Conservation (phyloP, 352 stramenopile genomes). For the Phytophthora constricta region DNA sequence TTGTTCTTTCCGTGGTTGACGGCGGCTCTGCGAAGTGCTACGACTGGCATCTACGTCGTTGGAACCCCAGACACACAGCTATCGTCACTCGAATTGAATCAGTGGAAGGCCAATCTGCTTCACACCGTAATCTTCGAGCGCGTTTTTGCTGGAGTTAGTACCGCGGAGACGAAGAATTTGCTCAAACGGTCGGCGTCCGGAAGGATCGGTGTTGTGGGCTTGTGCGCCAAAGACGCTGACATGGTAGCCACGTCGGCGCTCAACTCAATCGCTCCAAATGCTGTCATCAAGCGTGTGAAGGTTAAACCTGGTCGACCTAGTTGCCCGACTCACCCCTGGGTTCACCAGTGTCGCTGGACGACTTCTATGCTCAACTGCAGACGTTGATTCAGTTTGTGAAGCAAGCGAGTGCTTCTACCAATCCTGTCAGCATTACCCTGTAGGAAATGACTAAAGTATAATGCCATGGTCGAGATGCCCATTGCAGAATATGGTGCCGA, state of each 20-base stretch:
- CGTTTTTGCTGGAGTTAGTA: constrained; percentile 14
- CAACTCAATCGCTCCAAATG: constrained; percentile 43
- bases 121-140: constrained; percentile 52
- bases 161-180: neutral
- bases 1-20: constrained; percentile 59
- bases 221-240: constrained; percentile 47
- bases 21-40: constrained; percentile 32
- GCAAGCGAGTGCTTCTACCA: constrained; percentile 29
- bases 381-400: constrained; percentile 36
- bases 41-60: constrained; percentile 51
- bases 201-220: constrained; percentile 29
- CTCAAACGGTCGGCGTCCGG: constrained; percentile 9
- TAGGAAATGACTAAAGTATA: too few species aligned
- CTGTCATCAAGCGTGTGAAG: constrained; percentile 49
- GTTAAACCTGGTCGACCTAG: constrained; percentile 1
- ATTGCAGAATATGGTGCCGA: too few species aligned
- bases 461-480: too few species aligned
- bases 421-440: constrained; percentile 23
- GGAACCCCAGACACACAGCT: constrained; percentile 44
- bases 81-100: constrained; percentile 38
- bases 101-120: constrained; percentile 58
- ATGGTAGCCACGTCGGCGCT: constrained; percentile 31
- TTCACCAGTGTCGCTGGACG: constrained; percentile 25
- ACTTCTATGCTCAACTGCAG: constrained; percentile 46
- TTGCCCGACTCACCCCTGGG: neutral